Evolutionary conservation across 495 filamentous ascomycete species (phyloP), one percentile per base, ranked within the genome.

Genomic region (Glonium stellatum): DNA sequence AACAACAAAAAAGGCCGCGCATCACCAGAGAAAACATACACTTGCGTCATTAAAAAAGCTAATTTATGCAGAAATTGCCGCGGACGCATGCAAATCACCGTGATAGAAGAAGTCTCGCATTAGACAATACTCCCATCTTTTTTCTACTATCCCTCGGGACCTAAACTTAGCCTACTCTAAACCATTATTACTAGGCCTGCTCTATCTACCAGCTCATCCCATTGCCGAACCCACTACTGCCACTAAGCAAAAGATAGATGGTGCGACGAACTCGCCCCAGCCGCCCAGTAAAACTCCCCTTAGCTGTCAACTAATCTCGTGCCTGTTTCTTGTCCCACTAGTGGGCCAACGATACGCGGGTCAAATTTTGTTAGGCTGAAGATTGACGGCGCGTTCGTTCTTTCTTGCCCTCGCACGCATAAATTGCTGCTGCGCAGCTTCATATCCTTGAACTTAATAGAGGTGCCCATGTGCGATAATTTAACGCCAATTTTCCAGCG

Each of bases 391-490:
- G 69, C 69, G 52, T 71, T 67, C 69, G 69, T 70, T 22, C 67
- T 61, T 55, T 69, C 78, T 63, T 77, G 71, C 18, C 74, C 74
- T 57, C 67, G 72, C 64, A 87, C 84, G 57, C 90, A 85, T 87
- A 87, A 91, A 51, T 74, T 84, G 21, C 84, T 87, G 54, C 73
- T 75, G 18, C 84, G 77, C 23, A 92, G 74, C 31, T 75, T 72
- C 9, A 86, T 80, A 57, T 85, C 82, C 67, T 87, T 82, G 67
- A 89, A 84, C 61, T 89, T 86, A 27, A 76, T 71, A 44, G 90
- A 77, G 4, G 84, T 82, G 59, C 72, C 73, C 35, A 80, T 78
- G 69, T 92, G 88, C 22, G 72, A 69, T 5, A 72, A 64, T 21
- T 89, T 80, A 51, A 91, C 80, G 21, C 74, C 71, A 25, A 61